These are phyloP conservation scores for Fusarium zealandicum DNA, from an alignment of 2,329 filamentous ascomycete genomes.

Conservation along the genomic window DNA sequence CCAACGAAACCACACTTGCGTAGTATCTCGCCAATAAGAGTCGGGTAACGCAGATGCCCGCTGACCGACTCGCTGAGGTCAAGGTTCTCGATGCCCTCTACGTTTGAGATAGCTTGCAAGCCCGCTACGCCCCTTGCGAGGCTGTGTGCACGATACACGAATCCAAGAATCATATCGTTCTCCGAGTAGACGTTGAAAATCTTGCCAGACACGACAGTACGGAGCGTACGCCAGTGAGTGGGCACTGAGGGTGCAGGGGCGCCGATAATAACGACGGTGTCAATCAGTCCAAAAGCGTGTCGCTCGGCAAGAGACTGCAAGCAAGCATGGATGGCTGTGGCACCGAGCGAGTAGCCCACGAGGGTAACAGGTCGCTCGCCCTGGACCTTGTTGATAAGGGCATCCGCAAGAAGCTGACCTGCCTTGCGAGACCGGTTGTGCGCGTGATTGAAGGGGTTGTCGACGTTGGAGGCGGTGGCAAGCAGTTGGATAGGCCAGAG, in stretches of 20 bases:
- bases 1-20: slow-evolving; percentile 59
- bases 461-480: slow-evolving; percentile 71
- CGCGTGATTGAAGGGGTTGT: slow-evolving; percentile 83
- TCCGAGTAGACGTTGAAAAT: slow-evolving; percentile 89
- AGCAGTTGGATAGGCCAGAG: slow-evolving; percentile 74
- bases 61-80: slow-evolving; percentile 61
- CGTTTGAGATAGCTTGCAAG: slow-evolving; percentile 73
- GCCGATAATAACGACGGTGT: slow-evolving; percentile 84
- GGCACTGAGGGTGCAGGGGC: slow-evolving; percentile 76
- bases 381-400: slow-evolving; percentile 80
- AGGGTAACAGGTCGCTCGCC: slow-evolving; percentile 83
- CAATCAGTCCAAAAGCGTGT: slow-evolving; percentile 82
- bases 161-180: slow-evolving; percentile 86
- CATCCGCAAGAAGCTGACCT: slow-evolving; percentile 80
- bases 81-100: slow-evolving; percentile 69
- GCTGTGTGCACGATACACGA: slow-evolving; percentile 84
- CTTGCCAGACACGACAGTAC: slow-evolving; percentile 79
- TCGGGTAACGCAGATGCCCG: slow-evolving; percentile 61
- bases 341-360: slow-evolving; percentile 82
- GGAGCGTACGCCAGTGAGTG: slow-evolving; percentile 77
- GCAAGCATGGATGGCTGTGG: slow-evolving; percentile 83
- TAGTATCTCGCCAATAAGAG: slow-evolving; percentile 59
- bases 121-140: slow-evolving; percentile 86
- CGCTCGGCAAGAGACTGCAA: slow-evolving; percentile 78
- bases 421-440: slow-evolving; percentile 81